phyloP scores from a whole-genome alignment of 1,139 yeast species.

The Hyphopichia pseudoburtonii region DNA sequence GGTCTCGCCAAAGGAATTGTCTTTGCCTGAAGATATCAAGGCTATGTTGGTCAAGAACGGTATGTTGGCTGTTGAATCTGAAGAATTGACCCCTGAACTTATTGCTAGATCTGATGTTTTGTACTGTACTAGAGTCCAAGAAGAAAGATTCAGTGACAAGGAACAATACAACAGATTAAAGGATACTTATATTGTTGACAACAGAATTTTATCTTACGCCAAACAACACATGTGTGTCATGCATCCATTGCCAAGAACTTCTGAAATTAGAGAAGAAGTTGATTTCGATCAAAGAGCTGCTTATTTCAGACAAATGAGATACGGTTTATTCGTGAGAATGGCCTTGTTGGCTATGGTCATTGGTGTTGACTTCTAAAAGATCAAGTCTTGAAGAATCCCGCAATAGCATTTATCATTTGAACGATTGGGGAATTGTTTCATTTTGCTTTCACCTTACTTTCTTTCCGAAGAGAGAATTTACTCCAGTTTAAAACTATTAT shows the following conservation, averaged over 20 bases:
- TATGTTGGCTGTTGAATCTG: constrained; percentile 72
- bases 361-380: constrained; percentile 64
- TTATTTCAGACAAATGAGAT: constrained; percentile 98
- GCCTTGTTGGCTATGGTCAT: constrained; percentile 96
- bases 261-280: constrained; percentile 95
- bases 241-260: constrained; percentile 98
- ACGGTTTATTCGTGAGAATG: constrained; percentile 98
- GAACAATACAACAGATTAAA: constrained; percentile 84
- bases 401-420: not conserved
- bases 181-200: constrained; percentile 90
- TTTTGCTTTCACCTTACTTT: not conserved
- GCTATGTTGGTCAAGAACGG: constrained; percentile 63
- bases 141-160: constrained; percentile 82
- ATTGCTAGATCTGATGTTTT: constrained; percentile 89
- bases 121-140: constrained; percentile 97
- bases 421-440: constrained; percentile 14
- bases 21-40: constrained; percentile 73
- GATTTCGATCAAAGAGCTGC: constrained; percentile 99
- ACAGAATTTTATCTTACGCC: constrained; percentile 85
- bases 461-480: too few species aligned
- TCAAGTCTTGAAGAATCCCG: not conserved
- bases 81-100: constrained; percentile 76
- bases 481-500: not conserved
- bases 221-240: constrained; percentile 98
- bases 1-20: constrained; percentile 86